phyloP scores from a whole-genome alignment of 495 filamentous ascomycete genomes.

The Pyrenula aspistea region DNA sequence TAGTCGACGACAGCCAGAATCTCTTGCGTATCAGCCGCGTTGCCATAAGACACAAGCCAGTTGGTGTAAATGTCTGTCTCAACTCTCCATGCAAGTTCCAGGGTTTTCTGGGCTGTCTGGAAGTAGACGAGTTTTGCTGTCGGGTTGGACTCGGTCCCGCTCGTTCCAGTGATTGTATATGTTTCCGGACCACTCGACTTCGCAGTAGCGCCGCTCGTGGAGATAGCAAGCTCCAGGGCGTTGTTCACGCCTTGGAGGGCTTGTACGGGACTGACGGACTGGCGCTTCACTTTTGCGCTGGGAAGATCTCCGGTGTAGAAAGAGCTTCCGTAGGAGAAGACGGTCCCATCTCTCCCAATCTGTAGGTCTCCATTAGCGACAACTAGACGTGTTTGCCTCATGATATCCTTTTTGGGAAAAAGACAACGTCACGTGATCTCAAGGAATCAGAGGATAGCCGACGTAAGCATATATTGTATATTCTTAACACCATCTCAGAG shows the following conservation, averaged over 20 bases:
- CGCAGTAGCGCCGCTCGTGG: slow-evolving; percentile 17
- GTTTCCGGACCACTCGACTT: slow-evolving; percentile 17
- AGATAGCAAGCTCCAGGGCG: slow-evolving; percentile 20
- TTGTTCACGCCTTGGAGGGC: slow-evolving; percentile 21
- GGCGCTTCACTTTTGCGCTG: slow-evolving; percentile 3
- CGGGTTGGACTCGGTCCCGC: slow-evolving; percentile 26
- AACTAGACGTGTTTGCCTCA: background rate
- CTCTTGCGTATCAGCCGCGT: slow-evolving; percentile 24
- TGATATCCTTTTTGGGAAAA: too few species aligned
- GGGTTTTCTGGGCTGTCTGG: slow-evolving; percentile 21
- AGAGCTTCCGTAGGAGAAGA: slow-evolving; percentile 29
- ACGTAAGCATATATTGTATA: too few species aligned
- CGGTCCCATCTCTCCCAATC: slow-evolving; percentile 22
- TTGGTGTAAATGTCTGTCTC: slow-evolving; percentile 36
- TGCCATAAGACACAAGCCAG: slow-evolving; percentile 37
- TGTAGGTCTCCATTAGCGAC: slow-evolving; percentile 4
- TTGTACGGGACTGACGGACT: slow-evolving; percentile 7
- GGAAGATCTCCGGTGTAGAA: slow-evolving; percentile 4
- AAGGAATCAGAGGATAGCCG: too few species aligned
- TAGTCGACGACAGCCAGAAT: slow-evolving; percentile 34
- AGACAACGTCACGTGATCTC: too few species aligned
- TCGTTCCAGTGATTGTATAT: slow-evolving; percentile 23
- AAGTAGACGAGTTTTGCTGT: slow-evolving; percentile 32
- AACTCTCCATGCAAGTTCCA: slow-evolving; percentile 34
- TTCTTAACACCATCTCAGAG: too few species aligned